phyloP scores from a whole-genome alignment of 345 rosid genomes.

The Citrus glauca region DNA sequence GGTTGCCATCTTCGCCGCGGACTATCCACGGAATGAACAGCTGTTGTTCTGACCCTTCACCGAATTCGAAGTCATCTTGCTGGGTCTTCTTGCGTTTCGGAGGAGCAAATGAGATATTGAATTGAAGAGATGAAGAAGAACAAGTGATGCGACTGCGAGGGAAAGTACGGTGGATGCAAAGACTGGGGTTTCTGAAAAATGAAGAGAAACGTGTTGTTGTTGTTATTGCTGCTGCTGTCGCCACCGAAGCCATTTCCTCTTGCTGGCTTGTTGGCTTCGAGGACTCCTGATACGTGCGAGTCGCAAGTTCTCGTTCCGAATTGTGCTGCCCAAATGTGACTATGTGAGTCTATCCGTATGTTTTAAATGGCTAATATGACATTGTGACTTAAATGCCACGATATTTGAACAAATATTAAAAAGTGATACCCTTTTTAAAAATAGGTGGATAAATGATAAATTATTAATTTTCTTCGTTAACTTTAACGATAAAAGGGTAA shows the following conservation, averaged over 20 bases:
- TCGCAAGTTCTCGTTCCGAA: too few species aligned
- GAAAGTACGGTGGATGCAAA: constrained; percentile 35
- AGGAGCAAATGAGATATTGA: constrained; percentile 85
- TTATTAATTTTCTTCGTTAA: too few species aligned
- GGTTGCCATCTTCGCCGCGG: constrained; percentile 85
- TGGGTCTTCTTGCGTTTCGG: constrained; percentile 38
- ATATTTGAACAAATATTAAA: too few species aligned
- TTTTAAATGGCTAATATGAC: too few species aligned
- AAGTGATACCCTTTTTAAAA: too few species aligned
- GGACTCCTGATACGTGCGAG: too few species aligned
- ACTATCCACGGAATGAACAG: constrained; percentile 86
- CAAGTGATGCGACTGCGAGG: constrained; percentile 42
- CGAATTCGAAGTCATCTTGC: neutral
- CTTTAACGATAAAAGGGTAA: too few species aligned
- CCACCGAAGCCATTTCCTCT: constrained; percentile 35
- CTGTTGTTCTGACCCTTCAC: constrained; percentile 31
- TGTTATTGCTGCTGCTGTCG: constrained; percentile 28
- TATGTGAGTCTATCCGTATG: too few species aligned
- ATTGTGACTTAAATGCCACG: too few species aligned
- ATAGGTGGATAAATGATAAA: too few species aligned
- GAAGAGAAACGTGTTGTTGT: constrained; percentile 31
- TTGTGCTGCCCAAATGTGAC: too few species aligned
- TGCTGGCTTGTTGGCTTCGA: neutral
- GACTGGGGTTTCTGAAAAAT: constrained; percentile 31
- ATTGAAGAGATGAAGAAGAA: constrained; percentile 40